These are phyloP conservation scores for Naganishia kalamii DNA, from an alignment of 768 basidiomycete species.

Conservation along the genomic window DNA sequence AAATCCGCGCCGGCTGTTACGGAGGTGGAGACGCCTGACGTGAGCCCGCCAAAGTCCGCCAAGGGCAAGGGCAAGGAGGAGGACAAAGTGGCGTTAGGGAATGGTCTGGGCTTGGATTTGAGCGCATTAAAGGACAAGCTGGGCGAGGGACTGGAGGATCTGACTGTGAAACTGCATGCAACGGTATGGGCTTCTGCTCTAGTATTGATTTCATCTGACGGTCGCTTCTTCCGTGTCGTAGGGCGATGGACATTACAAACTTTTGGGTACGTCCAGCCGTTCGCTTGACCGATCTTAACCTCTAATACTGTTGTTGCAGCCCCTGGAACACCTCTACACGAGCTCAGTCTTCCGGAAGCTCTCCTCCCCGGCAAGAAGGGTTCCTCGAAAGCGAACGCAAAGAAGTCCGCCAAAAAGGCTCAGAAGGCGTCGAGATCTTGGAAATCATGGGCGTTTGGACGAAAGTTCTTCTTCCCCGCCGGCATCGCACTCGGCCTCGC, in stretches of 20 bases:
- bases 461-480: constrained; percentile 33
- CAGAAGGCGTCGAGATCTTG: constrained; percentile 20
- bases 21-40: not conserved
- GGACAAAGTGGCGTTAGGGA: not conserved
- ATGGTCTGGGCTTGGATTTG: not conserved
- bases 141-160: constrained; percentile 6
- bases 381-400: not conserved
- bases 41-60: not conserved
- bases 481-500: constrained; percentile 35
- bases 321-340: constrained; percentile 44
- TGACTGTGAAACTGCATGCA: constrained; percentile 11
- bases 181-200: not conserved
- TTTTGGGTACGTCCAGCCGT: not conserved
- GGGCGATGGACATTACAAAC: constrained; percentile 14
- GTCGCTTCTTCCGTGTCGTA: not conserved
- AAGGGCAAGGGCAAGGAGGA: not conserved
- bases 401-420: constrained; percentile 6
- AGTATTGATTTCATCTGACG: not conserved
- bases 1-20: not conserved
- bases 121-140: not conserved
- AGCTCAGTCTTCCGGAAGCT: constrained; percentile 30
- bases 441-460: constrained; percentile 37
- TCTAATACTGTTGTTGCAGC: constrained; percentile 23
- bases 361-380: not conserved
- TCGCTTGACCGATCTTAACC: not conserved